phyloP scores from a whole-genome alignment of 495 filamentous ascomycete species.

The Pseudomonodictys pantanalensis region DNA sequence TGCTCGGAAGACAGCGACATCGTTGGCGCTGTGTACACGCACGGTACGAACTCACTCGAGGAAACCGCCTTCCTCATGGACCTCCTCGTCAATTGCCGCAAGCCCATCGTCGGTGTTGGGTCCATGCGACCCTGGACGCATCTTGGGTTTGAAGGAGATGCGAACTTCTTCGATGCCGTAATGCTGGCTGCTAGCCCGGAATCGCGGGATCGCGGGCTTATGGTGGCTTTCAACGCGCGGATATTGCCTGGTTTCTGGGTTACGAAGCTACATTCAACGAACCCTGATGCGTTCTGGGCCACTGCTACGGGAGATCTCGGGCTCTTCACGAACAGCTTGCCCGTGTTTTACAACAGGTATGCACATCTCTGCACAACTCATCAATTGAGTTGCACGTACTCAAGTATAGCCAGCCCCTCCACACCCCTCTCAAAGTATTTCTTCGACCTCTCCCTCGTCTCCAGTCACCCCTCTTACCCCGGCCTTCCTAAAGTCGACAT shows the following conservation, averaged over 20 bases:
- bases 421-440: constrained; percentile 6
- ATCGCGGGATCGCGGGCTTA: constrained; percentile 10
- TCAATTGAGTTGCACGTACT: constrained; percentile 6
- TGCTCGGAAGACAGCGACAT: constrained; percentile 29
- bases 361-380: not conserved
- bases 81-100: constrained; percentile 21
- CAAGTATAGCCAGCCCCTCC: constrained; percentile 1
- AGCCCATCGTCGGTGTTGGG: constrained; percentile 20
- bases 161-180: constrained; percentile 20
- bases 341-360: constrained; percentile 18
- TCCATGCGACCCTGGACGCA: constrained; percentile 18
- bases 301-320: constrained; percentile 9
- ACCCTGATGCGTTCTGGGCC: constrained; percentile 13
- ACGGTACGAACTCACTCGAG: constrained; percentile 23
- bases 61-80: constrained; percentile 19
- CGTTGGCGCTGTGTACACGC: constrained; percentile 17
- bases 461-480: constrained; percentile 11
- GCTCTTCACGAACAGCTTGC: constrained; percentile 9
- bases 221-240: constrained; percentile 21
- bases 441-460: constrained; percentile 4
- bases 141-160: constrained; percentile 20
- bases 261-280: constrained; percentile 17
- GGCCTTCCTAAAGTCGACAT: constrained; percentile 26
- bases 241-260: constrained; percentile 20
- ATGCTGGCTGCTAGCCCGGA: constrained; percentile 14